A percentile compares a stretch with the other conserved stretches of the same genome.
phyloP scores from a whole-genome alignment of 306 rosid species.

The Rubus idaeus region DNA sequence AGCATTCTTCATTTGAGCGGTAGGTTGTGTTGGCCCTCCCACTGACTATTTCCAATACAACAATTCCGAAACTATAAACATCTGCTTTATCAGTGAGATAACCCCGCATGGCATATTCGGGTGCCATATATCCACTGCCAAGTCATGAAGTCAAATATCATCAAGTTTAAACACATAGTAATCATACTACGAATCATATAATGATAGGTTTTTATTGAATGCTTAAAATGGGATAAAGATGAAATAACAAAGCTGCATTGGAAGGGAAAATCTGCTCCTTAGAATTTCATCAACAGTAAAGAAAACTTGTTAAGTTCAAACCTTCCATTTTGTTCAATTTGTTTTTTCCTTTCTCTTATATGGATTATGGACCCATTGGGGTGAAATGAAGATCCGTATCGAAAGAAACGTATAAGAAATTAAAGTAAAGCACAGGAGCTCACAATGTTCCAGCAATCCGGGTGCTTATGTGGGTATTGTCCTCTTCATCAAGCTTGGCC shows the following conservation, averaged over 20 bases:
- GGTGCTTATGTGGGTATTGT: slow-evolving; percentile 64
- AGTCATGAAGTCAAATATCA: neutral
- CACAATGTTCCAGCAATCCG: slow-evolving; percentile 69
- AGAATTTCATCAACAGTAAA: too few species aligned
- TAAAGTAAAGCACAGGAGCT: slow-evolving; percentile 11
- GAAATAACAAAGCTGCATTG: neutral
- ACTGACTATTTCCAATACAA: slow-evolving; percentile 48
- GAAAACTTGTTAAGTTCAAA: neutral
- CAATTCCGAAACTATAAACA: slow-evolving; percentile 74
- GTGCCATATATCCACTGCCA: slow-evolving; percentile 53
- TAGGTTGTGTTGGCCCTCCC: slow-evolving; percentile 58
- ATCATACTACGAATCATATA: neutral
- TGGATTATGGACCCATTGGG: neutral
- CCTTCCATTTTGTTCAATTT: neutral
- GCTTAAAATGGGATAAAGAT: neutral
- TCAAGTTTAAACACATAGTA: neutral
- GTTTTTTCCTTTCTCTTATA: neutral
- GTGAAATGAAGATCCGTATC: neutral
- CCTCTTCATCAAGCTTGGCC: slow-evolving; percentile 76
- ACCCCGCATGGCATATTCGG: slow-evolving; percentile 69
- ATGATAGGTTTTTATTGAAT: neutral
- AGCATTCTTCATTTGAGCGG: slow-evolving; percentile 16
- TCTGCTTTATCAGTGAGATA: slow-evolving; percentile 73
- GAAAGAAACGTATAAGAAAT: neutral
- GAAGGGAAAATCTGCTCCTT: neutral